These are phyloP conservation scores for Cryphonectria parasitica DNA, from an alignment of 2,329 filamentous ascomycete species.

Conservation along the genomic window DNA sequence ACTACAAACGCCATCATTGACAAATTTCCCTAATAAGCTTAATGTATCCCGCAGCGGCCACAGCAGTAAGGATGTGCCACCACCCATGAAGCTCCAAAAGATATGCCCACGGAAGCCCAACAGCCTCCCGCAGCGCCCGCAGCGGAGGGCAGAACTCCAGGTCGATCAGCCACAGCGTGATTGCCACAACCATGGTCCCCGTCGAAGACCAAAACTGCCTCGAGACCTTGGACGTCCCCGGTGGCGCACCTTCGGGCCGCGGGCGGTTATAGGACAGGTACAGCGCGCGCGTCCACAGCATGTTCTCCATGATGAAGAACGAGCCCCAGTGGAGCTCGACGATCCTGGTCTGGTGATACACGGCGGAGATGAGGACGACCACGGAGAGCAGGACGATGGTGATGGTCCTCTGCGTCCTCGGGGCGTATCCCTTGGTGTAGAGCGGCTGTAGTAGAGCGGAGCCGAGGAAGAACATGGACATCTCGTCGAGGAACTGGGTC, in stretches of 20 bases:
- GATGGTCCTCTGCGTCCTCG: conserved; percentile 37
- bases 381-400: conserved; percentile 45
- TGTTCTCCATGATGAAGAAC: conserved; percentile 41
- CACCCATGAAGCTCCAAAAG: conserved; percentile 64
- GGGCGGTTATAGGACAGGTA: conserved; percentile 41
- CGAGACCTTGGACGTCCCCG: conserved; percentile 30
- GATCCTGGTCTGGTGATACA: conserved; percentile 48
- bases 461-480: conserved; percentile 61
- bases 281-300: conserved; percentile 40
- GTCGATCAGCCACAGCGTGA: conserved; percentile 61
- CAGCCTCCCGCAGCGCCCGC: conserved; percentile 44
- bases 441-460: conserved; percentile 56
- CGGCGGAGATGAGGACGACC: conserved; percentile 45
- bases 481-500: conserved; percentile 56
- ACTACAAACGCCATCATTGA: background rate
- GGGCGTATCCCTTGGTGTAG: conserved; percentile 48
- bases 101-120: conserved; percentile 61
- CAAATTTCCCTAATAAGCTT: conserved; percentile 38
- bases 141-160: conserved; percentile 55
- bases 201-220: conserved; percentile 37
- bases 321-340: conserved; percentile 49
- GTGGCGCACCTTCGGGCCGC: conserved; percentile 33
- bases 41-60: conserved; percentile 53
- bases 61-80: conserved; percentile 66
- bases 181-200: conserved; percentile 47